Conservation (phyloP, 164 flowering plant genomes). For the Tetrastigma voinierianum region DNA sequence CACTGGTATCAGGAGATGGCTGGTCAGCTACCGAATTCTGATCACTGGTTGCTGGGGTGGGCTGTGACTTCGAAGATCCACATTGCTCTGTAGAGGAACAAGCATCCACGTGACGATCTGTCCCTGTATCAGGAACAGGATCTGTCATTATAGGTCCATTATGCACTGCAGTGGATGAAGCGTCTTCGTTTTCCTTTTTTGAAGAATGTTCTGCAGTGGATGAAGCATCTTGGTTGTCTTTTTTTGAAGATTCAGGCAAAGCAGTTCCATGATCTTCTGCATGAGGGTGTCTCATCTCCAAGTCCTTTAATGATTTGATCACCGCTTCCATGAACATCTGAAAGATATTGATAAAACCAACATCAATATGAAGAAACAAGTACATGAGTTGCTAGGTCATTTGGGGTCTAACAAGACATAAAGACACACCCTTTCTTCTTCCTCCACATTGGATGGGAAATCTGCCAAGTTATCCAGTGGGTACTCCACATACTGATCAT, state of each 20-base stretch:
- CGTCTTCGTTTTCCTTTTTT: slow-evolving; percentile 12
- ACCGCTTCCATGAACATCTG: slow-evolving; percentile 96
- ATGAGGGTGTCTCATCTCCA: slow-evolving; percentile 40
- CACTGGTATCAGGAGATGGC: slow-evolving; percentile 17
- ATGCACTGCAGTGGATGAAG: slow-evolving; percentile 4
- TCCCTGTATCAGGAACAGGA: too few species aligned
- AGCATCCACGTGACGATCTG: background rate
- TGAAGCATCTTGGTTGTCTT: slow-evolving; percentile 24
- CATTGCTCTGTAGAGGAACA: slow-evolving; percentile 1
- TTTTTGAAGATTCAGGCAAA: slow-evolving; percentile 18
- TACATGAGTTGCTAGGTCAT: background rate
- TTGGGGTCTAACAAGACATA: too few species aligned
- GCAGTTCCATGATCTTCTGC: slow-evolving; percentile 26
- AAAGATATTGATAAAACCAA: slow-evolving; percentile 2
- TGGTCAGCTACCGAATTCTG: slow-evolving; percentile 12
- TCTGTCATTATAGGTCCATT: background rate
- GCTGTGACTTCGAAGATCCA: slow-evolving; percentile 12
- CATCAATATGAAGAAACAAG: background rate
- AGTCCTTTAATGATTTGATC: slow-evolving; percentile 68
- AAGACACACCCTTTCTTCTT: slow-evolving; percentile 80
- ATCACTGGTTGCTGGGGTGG: slow-evolving; percentile 11
- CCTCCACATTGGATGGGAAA: slow-evolving; percentile 71
- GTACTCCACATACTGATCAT: slow-evolving; percentile 82
- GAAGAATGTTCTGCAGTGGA: slow-evolving; percentile 20
- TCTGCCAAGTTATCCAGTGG: slow-evolving; percentile 60